Conservation (phyloP, 768 basidiomycete genomes). For the Leccinum disarticulatum region DNA sequence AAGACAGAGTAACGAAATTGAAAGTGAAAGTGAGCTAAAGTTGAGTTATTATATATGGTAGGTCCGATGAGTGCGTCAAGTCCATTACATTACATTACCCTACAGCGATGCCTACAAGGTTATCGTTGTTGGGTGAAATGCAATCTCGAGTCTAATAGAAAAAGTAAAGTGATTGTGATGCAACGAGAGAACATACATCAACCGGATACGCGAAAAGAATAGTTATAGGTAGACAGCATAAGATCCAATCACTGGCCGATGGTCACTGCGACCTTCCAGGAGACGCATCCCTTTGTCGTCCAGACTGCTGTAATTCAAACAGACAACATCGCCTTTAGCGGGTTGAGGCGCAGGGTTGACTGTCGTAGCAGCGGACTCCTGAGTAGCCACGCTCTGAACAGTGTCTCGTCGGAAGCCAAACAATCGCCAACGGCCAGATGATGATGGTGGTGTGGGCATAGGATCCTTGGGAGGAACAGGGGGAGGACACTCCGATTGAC, state of each 20-base stretch:
- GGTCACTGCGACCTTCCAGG: constrained; percentile 79
- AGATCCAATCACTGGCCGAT: constrained; percentile 80
- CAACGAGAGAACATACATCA: constrained; percentile 7
- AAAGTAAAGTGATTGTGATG: constrained; percentile 6
- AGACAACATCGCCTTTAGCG: constrained; percentile 68
- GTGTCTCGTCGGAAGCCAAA: constrained; percentile 47
- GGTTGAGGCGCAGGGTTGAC: constrained; percentile 31
- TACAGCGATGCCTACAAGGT: constrained; percentile 18
- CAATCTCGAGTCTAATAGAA: constrained; percentile 4
- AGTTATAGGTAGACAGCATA: constrained; percentile 66
- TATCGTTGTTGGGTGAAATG: constrained; percentile 12
- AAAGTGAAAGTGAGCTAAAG: neutral
- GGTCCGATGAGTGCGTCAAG: constrained; percentile 13
- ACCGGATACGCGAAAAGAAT: constrained; percentile 1
- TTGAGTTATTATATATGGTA: constrained; percentile 8
- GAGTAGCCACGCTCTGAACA: constrained; percentile 28
- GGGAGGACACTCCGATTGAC: constrained; percentile 24
- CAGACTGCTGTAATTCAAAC: constrained; percentile 69
- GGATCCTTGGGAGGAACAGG: constrained; percentile 32
- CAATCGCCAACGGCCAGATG: constrained; percentile 49
- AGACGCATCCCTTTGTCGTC: constrained; percentile 74
- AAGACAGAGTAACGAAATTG: neutral
- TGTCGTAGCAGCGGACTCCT: constrained; percentile 23
- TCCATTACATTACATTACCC: constrained; percentile 18
- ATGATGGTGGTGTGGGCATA: constrained; percentile 22